Conservation (phyloP, 352 stramenopile species). For the Phytopythium cucurbitacearum region DNA sequence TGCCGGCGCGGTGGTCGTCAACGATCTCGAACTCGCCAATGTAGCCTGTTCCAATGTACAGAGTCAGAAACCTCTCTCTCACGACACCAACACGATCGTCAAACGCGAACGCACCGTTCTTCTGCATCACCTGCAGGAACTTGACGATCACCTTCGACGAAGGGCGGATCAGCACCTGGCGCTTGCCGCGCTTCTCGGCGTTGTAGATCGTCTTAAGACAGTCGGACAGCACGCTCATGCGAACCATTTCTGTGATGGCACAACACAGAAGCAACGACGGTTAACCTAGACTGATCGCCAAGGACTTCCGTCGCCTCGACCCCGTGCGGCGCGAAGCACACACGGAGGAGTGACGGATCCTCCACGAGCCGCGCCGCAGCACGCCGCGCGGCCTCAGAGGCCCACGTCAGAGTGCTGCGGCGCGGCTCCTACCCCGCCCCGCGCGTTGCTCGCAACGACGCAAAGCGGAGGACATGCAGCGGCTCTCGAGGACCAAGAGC, state of each 20-base stretch:
- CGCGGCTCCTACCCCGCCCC: conserved; percentile 18
- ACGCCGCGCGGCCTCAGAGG: conserved; percentile 1
- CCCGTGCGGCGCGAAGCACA: conserved; percentile 12
- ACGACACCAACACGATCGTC: conserved; percentile 10
- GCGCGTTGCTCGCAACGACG: not conserved
- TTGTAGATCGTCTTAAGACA: conserved; percentile 99
- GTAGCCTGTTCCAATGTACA: conserved; percentile 86
- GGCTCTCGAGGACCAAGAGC: not conserved
- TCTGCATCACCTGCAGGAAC: conserved; percentile 99
- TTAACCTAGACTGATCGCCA: conserved; percentile 14
- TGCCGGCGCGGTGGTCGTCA: conserved; percentile 98
- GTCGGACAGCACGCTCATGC: conserved; percentile 99
- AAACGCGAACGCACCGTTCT: conserved; percentile 85
- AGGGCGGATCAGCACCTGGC: conserved; percentile 98
- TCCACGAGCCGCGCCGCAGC: conserved; percentile 37
- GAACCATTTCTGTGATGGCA: conserved; percentile 92
- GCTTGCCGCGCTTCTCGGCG: conserved; percentile 99
- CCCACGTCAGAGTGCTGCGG: conserved; percentile 8
- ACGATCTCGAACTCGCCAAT: conserved; percentile 99
- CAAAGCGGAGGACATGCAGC: not conserved
- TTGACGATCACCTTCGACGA: conserved; percentile 99
- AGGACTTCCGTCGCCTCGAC: conserved; percentile 26
- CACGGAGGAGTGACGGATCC: conserved; percentile 30
- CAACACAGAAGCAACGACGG: not conserved
- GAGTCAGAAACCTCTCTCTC: not conserved